These are phyloP conservation scores for Colletotrichum noveboracense DNA, from an alignment of 2,329 filamentous ascomycete genomes.

Conservation along the genomic window DNA sequence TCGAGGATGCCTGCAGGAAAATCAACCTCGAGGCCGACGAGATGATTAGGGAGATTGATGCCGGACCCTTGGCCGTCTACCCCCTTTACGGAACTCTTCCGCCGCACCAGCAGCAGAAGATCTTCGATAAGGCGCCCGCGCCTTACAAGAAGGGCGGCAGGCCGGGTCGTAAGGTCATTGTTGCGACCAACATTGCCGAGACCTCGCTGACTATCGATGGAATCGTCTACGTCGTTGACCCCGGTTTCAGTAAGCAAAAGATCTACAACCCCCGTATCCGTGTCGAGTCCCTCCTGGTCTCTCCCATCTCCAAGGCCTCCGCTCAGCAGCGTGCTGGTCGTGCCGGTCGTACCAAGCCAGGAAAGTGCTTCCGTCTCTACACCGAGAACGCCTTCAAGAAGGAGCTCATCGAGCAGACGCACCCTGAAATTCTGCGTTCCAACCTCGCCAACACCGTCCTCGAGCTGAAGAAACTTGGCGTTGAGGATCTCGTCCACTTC, in stretches of 20 bases:
- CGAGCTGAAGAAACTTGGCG: slow-evolving; percentile 95
- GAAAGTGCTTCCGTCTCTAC: slow-evolving; percentile 97
- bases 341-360: slow-evolving; percentile 97
- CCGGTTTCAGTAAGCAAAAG: slow-evolving; percentile 99
- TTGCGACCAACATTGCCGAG: slow-evolving; percentile 98
- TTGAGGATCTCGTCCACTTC: slow-evolving; percentile 96
- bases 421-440: slow-evolving; percentile 93
- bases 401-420: slow-evolving; percentile 95
- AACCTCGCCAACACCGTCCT: slow-evolving; percentile 95
- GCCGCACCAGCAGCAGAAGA: slow-evolving; percentile 90
- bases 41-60: slow-evolving; percentile 87
- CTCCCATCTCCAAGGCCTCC: slow-evolving; percentile 96
- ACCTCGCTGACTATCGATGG: slow-evolving; percentile 97
- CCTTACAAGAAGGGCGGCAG: slow-evolving; percentile 76
- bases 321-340: slow-evolving; percentile 97
- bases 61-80: slow-evolving; percentile 88
- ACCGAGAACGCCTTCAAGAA: slow-evolving; percentile 97
- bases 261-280: slow-evolving; percentile 97
- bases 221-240: slow-evolving; percentile 99
- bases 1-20: slow-evolving; percentile 94
- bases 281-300: slow-evolving; percentile 96
- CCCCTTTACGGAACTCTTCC: slow-evolving; percentile 94
- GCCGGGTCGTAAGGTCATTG: slow-evolving; percentile 91
- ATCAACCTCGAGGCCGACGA: slow-evolving; percentile 91
- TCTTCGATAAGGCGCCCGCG: slow-evolving; percentile 87